phyloP scores from a whole-genome alignment of 208 protist genomes.

The Acanthamoeba healyi region DNA sequence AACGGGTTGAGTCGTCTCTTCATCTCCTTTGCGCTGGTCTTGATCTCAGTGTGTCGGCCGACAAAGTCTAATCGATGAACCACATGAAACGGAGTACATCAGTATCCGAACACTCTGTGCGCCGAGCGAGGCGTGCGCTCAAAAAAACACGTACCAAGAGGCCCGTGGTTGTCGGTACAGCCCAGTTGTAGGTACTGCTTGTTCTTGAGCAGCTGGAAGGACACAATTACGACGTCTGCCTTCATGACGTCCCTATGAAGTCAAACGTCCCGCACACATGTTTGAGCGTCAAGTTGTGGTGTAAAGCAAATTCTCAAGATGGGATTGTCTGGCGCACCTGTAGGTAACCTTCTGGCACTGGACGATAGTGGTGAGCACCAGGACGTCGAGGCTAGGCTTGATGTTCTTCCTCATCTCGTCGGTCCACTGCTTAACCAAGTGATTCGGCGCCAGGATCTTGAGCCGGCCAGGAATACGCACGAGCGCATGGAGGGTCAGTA shows the following conservation, averaged over 20 bases:
- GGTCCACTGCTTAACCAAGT: constrained; percentile 72
- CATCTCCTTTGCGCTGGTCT: constrained; percentile 19
- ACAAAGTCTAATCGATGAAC: background rate
- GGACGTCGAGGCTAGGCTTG: constrained; percentile 25
- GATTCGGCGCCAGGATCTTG: constrained; percentile 67
- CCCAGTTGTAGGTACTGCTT: background rate
- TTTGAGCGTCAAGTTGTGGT: background rate
- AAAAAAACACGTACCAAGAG: background rate
- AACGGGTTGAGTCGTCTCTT: constrained; percentile 33
- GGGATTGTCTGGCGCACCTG: background rate
- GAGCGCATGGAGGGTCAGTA: too few relatives aligned
- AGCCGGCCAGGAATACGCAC: background rate
- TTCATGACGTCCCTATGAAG: constrained; percentile 64
- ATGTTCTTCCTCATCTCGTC: constrained; percentile 66
- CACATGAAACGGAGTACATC: too few relatives aligned
- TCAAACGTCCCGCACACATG: too few relatives aligned
- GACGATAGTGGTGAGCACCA: constrained; percentile 72
- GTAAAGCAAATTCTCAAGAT: too few relatives aligned
- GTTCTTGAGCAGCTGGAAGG: constrained; percentile 69
- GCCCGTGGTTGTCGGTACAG: background rate
- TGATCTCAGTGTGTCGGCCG: background rate
- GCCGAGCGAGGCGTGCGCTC: too few relatives aligned
- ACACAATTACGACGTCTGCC: constrained; percentile 74
- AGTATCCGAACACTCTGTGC: too few relatives aligned
- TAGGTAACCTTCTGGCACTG: constrained; percentile 73